A percentile compares a stretch with the other conserved stretches of the same genome.
phyloP scores from a whole-genome alignment of 352 stramenopile species.

The Vaucheria bursata region DNA sequence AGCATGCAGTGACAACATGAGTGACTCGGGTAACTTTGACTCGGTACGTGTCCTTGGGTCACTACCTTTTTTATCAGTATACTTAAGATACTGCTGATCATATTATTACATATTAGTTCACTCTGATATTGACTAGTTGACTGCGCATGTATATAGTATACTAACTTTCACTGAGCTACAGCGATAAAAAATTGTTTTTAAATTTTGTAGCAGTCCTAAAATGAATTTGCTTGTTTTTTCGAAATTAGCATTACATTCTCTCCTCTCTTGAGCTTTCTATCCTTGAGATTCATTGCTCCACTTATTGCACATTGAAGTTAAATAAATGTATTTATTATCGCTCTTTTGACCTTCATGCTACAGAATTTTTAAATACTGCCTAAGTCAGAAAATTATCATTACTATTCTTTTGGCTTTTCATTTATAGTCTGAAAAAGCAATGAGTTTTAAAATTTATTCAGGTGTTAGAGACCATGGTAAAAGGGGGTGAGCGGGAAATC shows the following conservation, averaged over 20 bases:
- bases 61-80: too few relatives aligned
- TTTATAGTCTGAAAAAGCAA: neutral
- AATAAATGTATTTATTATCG: neutral
- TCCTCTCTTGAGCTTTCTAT: too few relatives aligned
- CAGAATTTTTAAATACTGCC: too few relatives aligned
- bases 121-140: neutral
- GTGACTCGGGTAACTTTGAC: constrained; percentile 92
- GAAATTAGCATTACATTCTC: too few relatives aligned
- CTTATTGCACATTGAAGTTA: neutral
- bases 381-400: too few relatives aligned
- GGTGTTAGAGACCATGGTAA: constrained; percentile 82
- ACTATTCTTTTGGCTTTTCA: too few relatives aligned
- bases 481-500: constrained; percentile 77
- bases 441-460: neutral
- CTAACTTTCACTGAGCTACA: neutral
- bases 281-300: neutral
- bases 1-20: constrained; percentile 84
- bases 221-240: neutral
- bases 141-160: neutral
- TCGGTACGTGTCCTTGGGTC: constrained; percentile 52
- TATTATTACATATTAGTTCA: neutral
- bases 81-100: neutral
- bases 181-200: neutral
- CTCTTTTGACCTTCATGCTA: neutral
- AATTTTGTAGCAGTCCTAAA: neutral